A percentile compares a stretch with the other conserved stretches of the same genome.
Evolutionary conservation across 805 yeast species (phyloP).

Genomic region (Torulaspora microellipsoides): DNA sequence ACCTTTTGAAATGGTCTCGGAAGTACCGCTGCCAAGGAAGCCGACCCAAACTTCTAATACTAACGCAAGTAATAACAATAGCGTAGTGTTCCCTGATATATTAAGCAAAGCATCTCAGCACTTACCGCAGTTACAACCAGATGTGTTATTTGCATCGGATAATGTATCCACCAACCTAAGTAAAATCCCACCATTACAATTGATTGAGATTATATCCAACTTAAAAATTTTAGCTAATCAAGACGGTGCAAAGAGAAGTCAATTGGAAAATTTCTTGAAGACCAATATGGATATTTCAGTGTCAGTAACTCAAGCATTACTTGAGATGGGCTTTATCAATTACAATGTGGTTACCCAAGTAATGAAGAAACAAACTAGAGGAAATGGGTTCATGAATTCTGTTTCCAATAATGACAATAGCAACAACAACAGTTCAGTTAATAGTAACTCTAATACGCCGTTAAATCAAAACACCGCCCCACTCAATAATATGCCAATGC

Average conservation of each 20-base stretch:
- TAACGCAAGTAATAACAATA: conserved; percentile 7
- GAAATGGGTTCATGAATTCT: conserved; percentile 15
- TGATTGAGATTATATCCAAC: conserved; percentile 64
- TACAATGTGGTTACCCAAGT: conserved; percentile 62
- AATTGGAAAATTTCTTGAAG: conserved; percentile 49
- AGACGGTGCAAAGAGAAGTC: conserved; percentile 42
- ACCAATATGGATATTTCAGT: conserved; percentile 55
- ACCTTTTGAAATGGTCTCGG: conserved; percentile 35
- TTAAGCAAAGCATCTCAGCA: conserved; percentile 50
- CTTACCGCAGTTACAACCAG: conserved; percentile 46
- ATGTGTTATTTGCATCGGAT: conserved; percentile 49
- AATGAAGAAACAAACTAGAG: conserved; percentile 21
- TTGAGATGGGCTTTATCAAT: conserved; percentile 74
- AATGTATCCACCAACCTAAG: conserved; percentile 58
- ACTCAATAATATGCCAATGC: conserved; percentile 5
- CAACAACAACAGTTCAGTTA: conserved; percentile 8
- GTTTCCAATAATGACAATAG: conserved; percentile 17
- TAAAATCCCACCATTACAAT: conserved; percentile 62
- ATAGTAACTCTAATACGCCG: conserved; percentile 13
- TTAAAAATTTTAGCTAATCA: conserved; percentile 53
- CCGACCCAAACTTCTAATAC: conserved; percentile 18
- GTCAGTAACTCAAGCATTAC: conserved; percentile 67
- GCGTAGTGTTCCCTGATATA: conserved; percentile 42
- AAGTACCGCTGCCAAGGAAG: conserved; percentile 32
- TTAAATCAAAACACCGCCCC: conserved; percentile 9